Conservation (phyloP, 768 basidiomycete species). For the Calocybe gangraenosa region DNA sequence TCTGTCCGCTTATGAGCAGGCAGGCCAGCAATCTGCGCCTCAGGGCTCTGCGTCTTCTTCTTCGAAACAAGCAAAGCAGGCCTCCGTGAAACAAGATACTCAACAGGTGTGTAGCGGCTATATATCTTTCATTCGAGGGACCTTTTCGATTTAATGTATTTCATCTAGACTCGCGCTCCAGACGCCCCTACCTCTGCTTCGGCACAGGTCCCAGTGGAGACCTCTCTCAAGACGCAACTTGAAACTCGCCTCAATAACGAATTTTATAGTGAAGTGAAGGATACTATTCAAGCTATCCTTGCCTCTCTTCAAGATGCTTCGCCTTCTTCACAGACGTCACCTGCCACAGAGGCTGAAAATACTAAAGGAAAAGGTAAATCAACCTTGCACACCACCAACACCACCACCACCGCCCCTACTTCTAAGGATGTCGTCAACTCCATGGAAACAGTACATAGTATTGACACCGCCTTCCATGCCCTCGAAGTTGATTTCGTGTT, state of each 20-base stretch:
- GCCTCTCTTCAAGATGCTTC: constrained; percentile 26
- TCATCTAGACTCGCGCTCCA: too few species aligned
- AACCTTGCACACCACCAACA: constrained; percentile 7
- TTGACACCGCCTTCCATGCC: constrained; percentile 37
- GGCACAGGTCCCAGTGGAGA: constrained; percentile 1
- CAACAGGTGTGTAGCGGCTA: too few species aligned
- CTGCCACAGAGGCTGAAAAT: constrained; percentile 3
- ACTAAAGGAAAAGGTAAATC: constrained; percentile 37
- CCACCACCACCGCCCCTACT: constrained; percentile 12
- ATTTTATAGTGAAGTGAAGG: constrained; percentile 28
- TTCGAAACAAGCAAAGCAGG: too few species aligned
- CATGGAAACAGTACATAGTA: constrained; percentile 33
- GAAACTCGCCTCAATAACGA: constrained; percentile 27
- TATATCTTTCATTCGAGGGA: too few species aligned
- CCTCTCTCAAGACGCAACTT: constrained; percentile 25
- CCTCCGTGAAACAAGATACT: too few species aligned
- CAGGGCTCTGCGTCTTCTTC: constrained; percentile 1
- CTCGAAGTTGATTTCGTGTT: constrained; percentile 36
- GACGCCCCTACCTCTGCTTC: too few species aligned
- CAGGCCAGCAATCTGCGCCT: not conserved
- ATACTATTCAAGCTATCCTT: constrained; percentile 37
- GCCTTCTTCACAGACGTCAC: constrained; percentile 1
- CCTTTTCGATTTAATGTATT: too few species aligned
- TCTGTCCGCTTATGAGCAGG: not conserved
- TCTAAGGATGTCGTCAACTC: constrained; percentile 29